Conservation (phyloP, 805 yeast genomes). For the Brettanomyces anomalus region DNA sequence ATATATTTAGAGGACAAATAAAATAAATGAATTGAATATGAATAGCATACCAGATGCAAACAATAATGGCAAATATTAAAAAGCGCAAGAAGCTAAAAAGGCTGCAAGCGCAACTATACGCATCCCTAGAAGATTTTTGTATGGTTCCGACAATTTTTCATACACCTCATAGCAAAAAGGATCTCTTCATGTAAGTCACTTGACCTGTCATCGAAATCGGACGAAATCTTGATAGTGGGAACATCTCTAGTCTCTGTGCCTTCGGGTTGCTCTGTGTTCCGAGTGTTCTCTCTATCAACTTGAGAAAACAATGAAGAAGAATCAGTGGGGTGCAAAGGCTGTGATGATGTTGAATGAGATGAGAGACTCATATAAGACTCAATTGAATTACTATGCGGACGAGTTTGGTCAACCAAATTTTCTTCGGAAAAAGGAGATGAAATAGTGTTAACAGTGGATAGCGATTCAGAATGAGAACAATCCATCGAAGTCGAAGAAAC, state of each 20-base stretch:
- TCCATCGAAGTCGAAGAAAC: too few relatives aligned
- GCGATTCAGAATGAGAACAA: too few relatives aligned
- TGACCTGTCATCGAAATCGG: background rate
- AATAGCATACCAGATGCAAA: background rate
- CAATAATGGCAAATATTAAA: background rate
- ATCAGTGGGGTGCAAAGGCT: background rate
- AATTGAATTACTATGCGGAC: too few relatives aligned
- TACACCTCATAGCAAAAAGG: slow-evolving; percentile 20
- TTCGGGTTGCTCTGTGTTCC: background rate
- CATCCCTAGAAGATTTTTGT: slow-evolving; percentile 1
- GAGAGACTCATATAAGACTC: too few relatives aligned
- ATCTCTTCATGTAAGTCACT: slow-evolving; percentile 11
- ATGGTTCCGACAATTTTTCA: slow-evolving; percentile 15
- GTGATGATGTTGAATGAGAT: too few relatives aligned
- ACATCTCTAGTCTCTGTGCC: background rate
- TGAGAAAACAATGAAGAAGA: slow-evolving; percentile 7
- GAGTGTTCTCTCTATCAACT: slow-evolving; percentile 5
- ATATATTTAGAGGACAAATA: too few relatives aligned
- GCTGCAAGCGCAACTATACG: background rate
- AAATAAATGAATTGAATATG: background rate
- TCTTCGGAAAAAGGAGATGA: background rate
- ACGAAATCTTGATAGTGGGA: background rate
- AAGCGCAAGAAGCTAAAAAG: too few relatives aligned
- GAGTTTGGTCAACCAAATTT: background rate
- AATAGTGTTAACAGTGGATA: background rate